A percentile compares a stretch with the other conserved stretches of the same genome.
Evolutionary conservation across 345 rosid species (phyloP).

Genomic region (Fremontodendron californicum): DNA sequence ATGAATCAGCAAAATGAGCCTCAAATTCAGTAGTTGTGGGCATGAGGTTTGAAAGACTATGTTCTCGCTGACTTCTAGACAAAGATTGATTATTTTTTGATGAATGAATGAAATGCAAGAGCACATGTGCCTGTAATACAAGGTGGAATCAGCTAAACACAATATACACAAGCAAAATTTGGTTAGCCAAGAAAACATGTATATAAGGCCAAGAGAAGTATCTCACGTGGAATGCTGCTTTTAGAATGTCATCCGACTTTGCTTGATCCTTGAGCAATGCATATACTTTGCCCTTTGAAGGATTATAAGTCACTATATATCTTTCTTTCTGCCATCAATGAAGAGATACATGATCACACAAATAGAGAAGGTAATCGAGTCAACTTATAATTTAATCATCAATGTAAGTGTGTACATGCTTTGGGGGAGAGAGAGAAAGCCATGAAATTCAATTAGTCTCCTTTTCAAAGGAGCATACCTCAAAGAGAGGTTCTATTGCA

Average conservation of each 20-base stretch:
- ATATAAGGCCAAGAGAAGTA: background rate
- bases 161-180: background rate
- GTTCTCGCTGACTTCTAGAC: constrained; percentile 28
- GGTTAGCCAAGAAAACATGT: background rate
- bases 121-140: constrained; percentile 81
- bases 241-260: constrained; percentile 79
- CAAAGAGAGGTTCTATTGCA: constrained; percentile 68
- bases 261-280: constrained; percentile 92
- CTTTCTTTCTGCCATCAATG: constrained; percentile 66
- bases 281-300: constrained; percentile 76
- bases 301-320: constrained; percentile 84
- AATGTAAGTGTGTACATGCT: background rate
- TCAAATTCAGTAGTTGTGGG: constrained; percentile 45
- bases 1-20: constrained; percentile 69
- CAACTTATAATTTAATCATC: background rate
- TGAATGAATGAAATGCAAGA: constrained; percentile 69
- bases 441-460: background rate
- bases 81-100: constrained; percentile 31
- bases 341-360: constrained; percentile 11
- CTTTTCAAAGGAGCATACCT: constrained; percentile 34
- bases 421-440: background rate
- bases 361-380: background rate
- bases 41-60: constrained; percentile 23
- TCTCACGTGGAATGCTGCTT: constrained; percentile 95
- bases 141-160: constrained; percentile 9